Evolutionary conservation across 129 eudicot species (phyloP).

Genomic region (Flaveria bidentis): DNA sequence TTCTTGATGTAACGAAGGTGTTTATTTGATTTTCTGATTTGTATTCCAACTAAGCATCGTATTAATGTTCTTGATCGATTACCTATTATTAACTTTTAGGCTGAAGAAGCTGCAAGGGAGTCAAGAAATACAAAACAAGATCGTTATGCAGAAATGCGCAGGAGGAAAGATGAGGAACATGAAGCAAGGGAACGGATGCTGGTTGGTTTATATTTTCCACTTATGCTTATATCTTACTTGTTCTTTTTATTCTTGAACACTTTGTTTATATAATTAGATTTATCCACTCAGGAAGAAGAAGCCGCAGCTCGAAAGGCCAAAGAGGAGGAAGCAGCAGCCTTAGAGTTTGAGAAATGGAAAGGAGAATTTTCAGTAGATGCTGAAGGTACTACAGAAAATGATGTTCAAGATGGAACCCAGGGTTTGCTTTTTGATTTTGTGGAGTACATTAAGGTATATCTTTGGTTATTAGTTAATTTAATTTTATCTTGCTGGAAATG

Average conservation of each 20-base stretch:
- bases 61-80: not conserved
- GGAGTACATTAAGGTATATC: slow-evolving; percentile 86
- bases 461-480: not conserved
- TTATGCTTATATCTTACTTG: not conserved
- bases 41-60: not conserved
- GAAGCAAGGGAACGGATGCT: slow-evolving; percentile 85
- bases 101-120: slow-evolving; percentile 87
- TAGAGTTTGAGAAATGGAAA: slow-evolving; percentile 97
- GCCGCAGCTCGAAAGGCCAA: slow-evolving; percentile 86
- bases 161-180: slow-evolving; percentile 95
- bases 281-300: slow-evolving; percentile 80
- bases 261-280: slow-evolving; percentile 1
- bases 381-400: slow-evolving; percentile 94
- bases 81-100: slow-evolving; percentile 44
- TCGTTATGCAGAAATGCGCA: slow-evolving; percentile 83
- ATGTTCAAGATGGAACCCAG: slow-evolving; percentile 86
- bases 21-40: not conserved
- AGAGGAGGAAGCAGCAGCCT: slow-evolving; percentile 97
- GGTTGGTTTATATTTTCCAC: slow-evolving; percentile 51
- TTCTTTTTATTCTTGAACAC: slow-evolving; percentile 1
- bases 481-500: not conserved
- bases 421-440: slow-evolving; percentile 89
- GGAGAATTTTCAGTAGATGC: slow-evolving; percentile 96
- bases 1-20: not conserved
- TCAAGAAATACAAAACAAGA: slow-evolving; percentile 86